Percentiles rank a stretch among this genome's conserved stretches.
Conservation (phyloP, 805 yeast genomes). For the Torulaspora quercuum region DNA sequence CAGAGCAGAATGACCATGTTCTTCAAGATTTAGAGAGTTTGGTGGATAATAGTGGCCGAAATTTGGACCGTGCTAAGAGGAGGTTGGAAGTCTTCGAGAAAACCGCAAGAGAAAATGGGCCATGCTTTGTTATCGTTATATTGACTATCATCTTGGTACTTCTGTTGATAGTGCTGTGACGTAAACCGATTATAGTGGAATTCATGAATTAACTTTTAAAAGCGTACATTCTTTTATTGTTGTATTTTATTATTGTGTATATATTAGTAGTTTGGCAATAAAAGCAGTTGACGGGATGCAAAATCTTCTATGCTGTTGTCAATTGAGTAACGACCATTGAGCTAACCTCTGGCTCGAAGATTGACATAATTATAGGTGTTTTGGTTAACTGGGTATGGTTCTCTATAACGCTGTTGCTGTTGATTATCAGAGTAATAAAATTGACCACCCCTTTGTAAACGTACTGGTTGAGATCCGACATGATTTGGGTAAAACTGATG, state of each 20-base stretch:
- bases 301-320: too few relatives aligned
- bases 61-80: conserved; percentile 41
- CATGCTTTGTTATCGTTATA: conserved; percentile 47
- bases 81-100: conserved; percentile 41
- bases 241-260: too few relatives aligned
- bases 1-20: conserved; percentile 44
- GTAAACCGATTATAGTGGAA: neutral
- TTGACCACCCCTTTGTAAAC: conserved; percentile 9
- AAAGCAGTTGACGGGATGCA: too few relatives aligned
- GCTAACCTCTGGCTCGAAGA: conserved; percentile 9
- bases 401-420: conserved; percentile 11
- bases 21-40: conserved; percentile 50
- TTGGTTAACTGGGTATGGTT: conserved; percentile 9
- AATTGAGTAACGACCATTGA: too few relatives aligned
- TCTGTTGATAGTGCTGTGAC: conserved; percentile 41
- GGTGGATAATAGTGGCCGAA: conserved; percentile 42
- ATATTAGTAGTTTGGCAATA: too few relatives aligned
- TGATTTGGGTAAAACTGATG: conserved; percentile 12
- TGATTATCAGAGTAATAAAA: conserved; percentile 8
- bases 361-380: conserved; percentile 9
- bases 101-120: conserved; percentile 46
- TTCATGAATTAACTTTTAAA: neutral
- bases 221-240: neutral
- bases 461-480: conserved; percentile 5
- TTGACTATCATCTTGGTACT: conserved; percentile 44